Evolutionary conservation across 2,329 filamentous ascomycete species (phyloP), one percentile per base, ranked within the genome.

Genomic region (Aspergillus thermomutatus): DNA sequence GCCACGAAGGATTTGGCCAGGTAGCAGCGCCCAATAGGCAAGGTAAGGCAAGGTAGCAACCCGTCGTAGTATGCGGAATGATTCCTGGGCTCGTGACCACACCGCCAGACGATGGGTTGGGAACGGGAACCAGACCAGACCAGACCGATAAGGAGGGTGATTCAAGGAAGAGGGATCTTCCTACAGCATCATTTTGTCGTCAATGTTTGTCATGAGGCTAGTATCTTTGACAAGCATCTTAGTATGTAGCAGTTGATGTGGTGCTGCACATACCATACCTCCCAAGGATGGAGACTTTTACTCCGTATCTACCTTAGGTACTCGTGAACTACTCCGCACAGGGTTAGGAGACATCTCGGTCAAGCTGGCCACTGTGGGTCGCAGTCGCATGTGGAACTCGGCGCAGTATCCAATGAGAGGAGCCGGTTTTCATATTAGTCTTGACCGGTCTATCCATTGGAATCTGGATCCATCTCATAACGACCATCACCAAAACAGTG

Each of bases 311-410:
- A 34, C 28, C 28, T 34, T 6, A 34, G 28, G 11, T 34, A 45
- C 41, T 45, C n/a, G 21, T 64, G 57, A 61, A 64, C 62, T 58
- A 53, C 60, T 60, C 59, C 57, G 40, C 27, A 58, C 40, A 51
- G 54, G 54, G 60, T 59, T 59, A 59, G 45, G 14, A 49, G 21
- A 17, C 9, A n/a, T 19, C 27, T 26, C 34, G 25, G 21, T 28
- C 7, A 37, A 27, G 27, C 23, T 37, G 27, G 43, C 34, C 45
- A 34, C 50, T 40, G 53, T 57, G 55, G 57, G 49, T 31, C 52
- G 11, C 6, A 47, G 53, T 50, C 54, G 31, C 48, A 52, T 55
- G 54, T 49, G 49, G 55, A 43, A 53, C 21, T n/a, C 28, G 40
- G 56, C 37, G 27, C 45, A 52, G 37, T 45, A 27, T 23, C 60